Conservation (phyloP, 2,329 filamentous ascomycete genomes). For the Scolecobasidium constrictum region DNA sequence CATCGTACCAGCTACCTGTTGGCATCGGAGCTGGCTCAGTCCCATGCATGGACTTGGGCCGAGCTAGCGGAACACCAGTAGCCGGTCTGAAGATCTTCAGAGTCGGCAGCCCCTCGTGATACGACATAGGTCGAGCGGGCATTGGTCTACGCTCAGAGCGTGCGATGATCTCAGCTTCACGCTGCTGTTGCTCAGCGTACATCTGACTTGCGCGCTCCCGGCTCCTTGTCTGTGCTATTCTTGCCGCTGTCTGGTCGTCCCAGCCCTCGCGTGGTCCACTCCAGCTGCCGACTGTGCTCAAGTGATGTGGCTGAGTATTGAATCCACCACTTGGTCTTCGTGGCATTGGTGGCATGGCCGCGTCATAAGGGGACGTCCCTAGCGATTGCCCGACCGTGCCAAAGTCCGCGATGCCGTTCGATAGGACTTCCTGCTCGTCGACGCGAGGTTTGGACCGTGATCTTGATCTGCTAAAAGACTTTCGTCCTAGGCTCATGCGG, state of each 20-base stretch:
- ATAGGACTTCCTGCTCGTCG: slow-evolving; percentile 13
- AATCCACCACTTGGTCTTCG: background rate
- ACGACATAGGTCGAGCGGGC: background rate
- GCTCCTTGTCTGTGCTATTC: slow-evolving; percentile 24
- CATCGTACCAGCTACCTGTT: background rate
- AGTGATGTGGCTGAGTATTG: slow-evolving; percentile 23
- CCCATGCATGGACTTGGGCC: slow-evolving; percentile 4
- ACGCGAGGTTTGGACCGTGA: background rate
- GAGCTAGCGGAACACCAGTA: background rate
- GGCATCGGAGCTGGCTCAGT: background rate
- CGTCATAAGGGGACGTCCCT: slow-evolving; percentile 33
- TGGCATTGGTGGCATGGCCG: slow-evolving; percentile 15
- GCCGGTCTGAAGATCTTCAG: background rate
- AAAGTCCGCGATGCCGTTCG: slow-evolving; percentile 23
- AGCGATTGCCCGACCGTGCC: slow-evolving; percentile 30
- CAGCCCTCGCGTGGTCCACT: slow-evolving; percentile 22
- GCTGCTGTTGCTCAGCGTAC: background rate
- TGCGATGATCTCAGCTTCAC: too few relatives aligned
- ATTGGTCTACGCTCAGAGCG: background rate
- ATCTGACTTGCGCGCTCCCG: slow-evolving; percentile 18
- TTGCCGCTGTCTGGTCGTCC: slow-evolving; percentile 23
- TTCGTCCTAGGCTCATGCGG: background rate
- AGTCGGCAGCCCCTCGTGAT: background rate
- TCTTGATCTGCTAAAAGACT: background rate
- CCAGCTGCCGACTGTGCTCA: slow-evolving; percentile 19